A percentile compares a stretch with the other conserved stretches of the same genome.
Conservation (phyloP, 148 eudicot species). For the Spergularia marina region DNA sequence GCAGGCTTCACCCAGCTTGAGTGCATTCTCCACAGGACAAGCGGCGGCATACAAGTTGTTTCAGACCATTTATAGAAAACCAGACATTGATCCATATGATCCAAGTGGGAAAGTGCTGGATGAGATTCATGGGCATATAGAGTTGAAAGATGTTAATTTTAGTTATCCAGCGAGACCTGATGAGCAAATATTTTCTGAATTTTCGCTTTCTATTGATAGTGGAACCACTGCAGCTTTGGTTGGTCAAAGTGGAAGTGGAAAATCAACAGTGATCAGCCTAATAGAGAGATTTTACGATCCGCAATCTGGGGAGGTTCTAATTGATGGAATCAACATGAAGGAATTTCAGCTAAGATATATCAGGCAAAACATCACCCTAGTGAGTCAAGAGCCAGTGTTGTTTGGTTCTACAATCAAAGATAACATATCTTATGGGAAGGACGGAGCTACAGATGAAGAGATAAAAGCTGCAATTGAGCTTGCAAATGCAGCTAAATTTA, state of each 20-base stretch:
- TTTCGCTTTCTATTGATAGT: conserved; percentile 45
- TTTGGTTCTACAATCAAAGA: conserved; percentile 60
- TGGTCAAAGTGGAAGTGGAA: conserved; percentile 78
- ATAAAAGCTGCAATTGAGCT: conserved; percentile 55
- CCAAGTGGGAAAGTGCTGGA: conserved; percentile 45
- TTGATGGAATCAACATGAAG: conserved; percentile 59
- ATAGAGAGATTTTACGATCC: conserved; percentile 80
- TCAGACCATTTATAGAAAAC: conserved; percentile 56
- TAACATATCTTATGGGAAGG: conserved; percentile 63
- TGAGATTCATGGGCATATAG: conserved; percentile 60
- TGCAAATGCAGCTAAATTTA: conserved; percentile 64
- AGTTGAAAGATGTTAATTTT: conserved; percentile 47
- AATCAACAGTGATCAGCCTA: conserved; percentile 63
- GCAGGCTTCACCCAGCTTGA: conserved; percentile 56
- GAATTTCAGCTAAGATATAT: conserved; percentile 64
- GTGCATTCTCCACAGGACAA: conserved; percentile 57
- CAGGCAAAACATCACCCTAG: conserved; percentile 58
- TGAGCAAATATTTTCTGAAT: conserved; percentile 52
- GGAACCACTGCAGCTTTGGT: conserved; percentile 71
- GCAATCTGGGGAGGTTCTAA: conserved; percentile 56
- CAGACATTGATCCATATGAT: conserved; percentile 56
- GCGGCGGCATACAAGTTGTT: conserved; percentile 77
- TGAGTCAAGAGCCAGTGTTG: conserved; percentile 72
- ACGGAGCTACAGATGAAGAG: conserved; percentile 51
- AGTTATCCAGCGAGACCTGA: conserved; percentile 65